phyloP scores from a whole-genome alignment of 139 green algal genomes.

The Desmodesmus armatus region DNA sequence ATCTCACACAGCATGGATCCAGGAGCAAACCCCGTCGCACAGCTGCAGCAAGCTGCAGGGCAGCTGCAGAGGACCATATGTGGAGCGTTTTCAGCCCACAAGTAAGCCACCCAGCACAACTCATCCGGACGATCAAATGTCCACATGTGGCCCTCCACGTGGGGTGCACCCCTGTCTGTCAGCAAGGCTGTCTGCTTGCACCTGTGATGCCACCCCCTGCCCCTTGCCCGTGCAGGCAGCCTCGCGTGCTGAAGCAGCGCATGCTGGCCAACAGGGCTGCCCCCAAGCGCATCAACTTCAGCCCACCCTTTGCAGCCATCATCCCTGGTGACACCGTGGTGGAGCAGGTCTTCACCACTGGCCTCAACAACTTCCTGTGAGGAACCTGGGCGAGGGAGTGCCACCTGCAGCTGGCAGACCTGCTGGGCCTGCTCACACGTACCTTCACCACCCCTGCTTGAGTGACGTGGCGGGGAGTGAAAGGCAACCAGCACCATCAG shows the following conservation, averaged over 20 bases:
- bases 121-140: not conserved
- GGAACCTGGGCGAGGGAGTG: no score
- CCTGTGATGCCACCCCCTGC: not conserved
- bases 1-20: not conserved
- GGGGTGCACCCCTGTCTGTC: not conserved
- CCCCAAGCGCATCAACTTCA: slow-evolving; percentile 45
- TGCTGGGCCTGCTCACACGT: no score
- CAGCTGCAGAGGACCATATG: slow-evolving; percentile 9
- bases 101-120: slow-evolving; percentile 10
- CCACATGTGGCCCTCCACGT: not conserved
- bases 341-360: slow-evolving; percentile 91
- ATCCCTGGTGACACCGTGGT: slow-evolving; percentile 93
- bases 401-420: no score
- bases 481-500: no score
- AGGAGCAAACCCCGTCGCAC: slow-evolving; percentile 13
- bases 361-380: slow-evolving; percentile 83
- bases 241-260: slow-evolving; percentile 17
- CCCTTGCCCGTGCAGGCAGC: slow-evolving; percentile 31
- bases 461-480: no score
- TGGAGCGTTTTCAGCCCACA: slow-evolving; percentile 16
- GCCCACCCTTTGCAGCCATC: slow-evolving; percentile 85
- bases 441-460: no score
- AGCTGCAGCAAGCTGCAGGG: not conserved
- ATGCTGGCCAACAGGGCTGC: slow-evolving; percentile 8
- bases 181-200: not conserved